Evolutionary conservation across 73 alveolate genomes (phyloP).

Genomic region (Effrenium voratum): DNA sequence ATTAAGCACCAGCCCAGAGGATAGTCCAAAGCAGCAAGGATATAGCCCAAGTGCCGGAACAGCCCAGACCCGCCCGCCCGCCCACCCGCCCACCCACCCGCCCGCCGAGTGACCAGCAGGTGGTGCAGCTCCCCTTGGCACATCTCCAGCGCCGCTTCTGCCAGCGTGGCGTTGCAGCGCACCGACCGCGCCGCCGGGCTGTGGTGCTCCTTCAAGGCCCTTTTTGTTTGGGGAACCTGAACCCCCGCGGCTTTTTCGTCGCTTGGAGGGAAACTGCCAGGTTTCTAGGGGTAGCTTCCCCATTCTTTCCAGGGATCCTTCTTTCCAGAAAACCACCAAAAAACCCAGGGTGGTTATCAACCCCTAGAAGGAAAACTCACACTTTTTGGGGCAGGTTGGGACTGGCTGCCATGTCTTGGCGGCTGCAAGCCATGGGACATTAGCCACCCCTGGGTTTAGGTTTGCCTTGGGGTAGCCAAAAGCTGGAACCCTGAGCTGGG

Average conservation of each 20-base stretch:
- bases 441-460: too few species aligned
- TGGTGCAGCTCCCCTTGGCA: conserved; percentile 56
- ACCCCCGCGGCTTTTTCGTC: neutral
- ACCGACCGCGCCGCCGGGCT: neutral
- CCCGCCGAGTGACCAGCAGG: conserved; percentile 40
- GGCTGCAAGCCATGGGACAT: too few species aligned
- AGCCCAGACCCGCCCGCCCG: neutral
- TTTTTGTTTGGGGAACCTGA: too few species aligned
- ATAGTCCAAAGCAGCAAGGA: neutral
- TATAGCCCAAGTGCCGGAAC: neutral
- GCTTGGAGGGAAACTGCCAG: neutral
- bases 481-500: too few species aligned
- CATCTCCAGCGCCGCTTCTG: conserved; percentile 66
- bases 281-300: too few species aligned
- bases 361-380: too few species aligned
- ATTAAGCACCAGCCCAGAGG: neutral
- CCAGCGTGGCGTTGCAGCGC: conserved; percentile 20
- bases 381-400: too few species aligned
- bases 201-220: conserved; percentile 35
- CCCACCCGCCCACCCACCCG: neutral
- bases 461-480: too few species aligned
- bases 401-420: too few species aligned
- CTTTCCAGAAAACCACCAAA: too few species aligned
- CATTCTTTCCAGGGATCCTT: too few species aligned
- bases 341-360: too few species aligned